Conservation (phyloP, 148 eudicot species). For the Nepenthes gracilis region DNA sequence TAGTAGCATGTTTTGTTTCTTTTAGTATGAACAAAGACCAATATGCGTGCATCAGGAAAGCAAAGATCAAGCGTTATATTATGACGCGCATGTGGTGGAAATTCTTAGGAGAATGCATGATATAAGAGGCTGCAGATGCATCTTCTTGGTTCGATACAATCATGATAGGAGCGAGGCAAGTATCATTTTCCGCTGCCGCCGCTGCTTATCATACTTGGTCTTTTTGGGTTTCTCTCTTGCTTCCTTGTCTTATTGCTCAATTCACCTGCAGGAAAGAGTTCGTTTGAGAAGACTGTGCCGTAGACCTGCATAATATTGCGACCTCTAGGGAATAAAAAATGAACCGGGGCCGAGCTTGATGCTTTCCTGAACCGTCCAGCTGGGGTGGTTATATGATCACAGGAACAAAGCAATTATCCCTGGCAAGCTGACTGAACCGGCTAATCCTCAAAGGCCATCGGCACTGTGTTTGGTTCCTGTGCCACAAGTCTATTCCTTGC, state of each 20-base stretch:
- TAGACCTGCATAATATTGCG: no score
- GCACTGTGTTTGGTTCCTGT: no score
- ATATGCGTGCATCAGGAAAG: constrained; percentile 42
- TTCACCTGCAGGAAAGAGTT: constrained; percentile 47
- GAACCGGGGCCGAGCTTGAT: no score
- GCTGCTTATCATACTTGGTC: not conserved
- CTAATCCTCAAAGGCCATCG: no score
- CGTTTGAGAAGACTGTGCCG: constrained; percentile 68
- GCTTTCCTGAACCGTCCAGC: no score
- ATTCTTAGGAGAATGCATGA: constrained; percentile 77
- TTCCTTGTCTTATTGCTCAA: not conserved
- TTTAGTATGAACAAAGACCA: no score
- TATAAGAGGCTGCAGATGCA: constrained; percentile 91
- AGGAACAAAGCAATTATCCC: no score
- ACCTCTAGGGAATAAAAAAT: no score
- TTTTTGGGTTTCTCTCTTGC: not conserved
- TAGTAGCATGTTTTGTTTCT: no score
- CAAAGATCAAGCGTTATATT: constrained; percentile 60
- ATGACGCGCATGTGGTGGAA: constrained; percentile 54
- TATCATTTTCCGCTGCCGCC: not conserved
- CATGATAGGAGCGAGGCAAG: constrained; percentile 66
- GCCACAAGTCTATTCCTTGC: no score
- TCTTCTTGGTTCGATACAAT: constrained; percentile 63
- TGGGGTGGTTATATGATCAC: no score
- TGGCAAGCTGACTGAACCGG: no score